These are phyloP conservation scores for Hypoxylon sp. DNA, from an alignment of 2,329 filamentous ascomycete genomes.

Conservation along the genomic window DNA sequence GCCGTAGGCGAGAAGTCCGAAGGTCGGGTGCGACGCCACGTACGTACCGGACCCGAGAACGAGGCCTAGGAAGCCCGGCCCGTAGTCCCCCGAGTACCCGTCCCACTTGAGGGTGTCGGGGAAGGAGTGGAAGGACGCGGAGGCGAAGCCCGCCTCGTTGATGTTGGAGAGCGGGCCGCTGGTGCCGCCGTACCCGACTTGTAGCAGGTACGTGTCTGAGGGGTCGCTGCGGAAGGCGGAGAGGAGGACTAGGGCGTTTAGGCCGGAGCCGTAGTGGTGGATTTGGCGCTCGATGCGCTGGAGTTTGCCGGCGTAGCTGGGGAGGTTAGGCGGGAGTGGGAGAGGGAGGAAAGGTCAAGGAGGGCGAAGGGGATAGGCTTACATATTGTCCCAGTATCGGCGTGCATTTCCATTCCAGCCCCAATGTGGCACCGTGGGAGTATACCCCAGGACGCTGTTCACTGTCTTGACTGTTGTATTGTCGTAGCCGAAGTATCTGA, in stretches of 20 bases:
- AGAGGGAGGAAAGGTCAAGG: not conserved
- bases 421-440: constrained; percentile 70
- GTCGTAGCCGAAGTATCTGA: constrained; percentile 62
- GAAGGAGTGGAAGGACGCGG: constrained; percentile 68
- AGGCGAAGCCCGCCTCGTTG: constrained; percentile 65
- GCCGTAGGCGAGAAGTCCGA: constrained; percentile 64
- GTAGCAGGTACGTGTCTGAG: constrained; percentile 62
- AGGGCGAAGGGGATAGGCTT: constrained; percentile 38
- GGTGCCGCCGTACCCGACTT: constrained; percentile 66
- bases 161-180: constrained; percentile 68
- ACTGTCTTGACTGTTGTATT: constrained; percentile 63
- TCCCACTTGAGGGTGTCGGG: constrained; percentile 69
- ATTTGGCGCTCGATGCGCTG: constrained; percentile 62
- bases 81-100: constrained; percentile 69
- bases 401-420: constrained; percentile 72
- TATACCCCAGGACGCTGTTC: constrained; percentile 67
- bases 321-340: not conserved
- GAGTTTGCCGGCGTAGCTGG: constrained; percentile 59
- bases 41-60: constrained; percentile 64
- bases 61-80: constrained; percentile 65
- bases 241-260: constrained; percentile 68
- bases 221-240: constrained; percentile 62
- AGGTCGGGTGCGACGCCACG: constrained; percentile 58
- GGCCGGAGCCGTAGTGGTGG: constrained; percentile 71
- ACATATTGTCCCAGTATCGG: constrained; percentile 71